Evolutionary conservation across 2,329 filamentous ascomycete genomes (phyloP).

Genomic region (Colletotrichum lindemuthianum): DNA sequence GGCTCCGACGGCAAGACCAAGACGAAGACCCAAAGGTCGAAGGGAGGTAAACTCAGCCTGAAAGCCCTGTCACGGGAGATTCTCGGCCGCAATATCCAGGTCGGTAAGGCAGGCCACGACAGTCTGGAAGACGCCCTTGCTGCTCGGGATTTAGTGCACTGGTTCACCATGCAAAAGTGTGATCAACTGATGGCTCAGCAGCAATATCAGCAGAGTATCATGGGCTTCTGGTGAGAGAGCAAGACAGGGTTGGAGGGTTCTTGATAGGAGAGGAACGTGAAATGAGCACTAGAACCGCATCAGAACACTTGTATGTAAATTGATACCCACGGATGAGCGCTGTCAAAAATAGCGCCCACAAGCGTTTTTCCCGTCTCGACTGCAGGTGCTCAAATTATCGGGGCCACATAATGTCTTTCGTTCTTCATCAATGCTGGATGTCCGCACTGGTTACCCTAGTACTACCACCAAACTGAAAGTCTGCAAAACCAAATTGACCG

Average conservation of each 20-base stretch:
- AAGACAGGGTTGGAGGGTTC: background rate
- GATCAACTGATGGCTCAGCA: background rate
- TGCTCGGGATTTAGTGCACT: constrained; percentile 52
- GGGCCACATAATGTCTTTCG: too few relatives aligned
- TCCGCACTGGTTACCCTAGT: constrained; percentile 1
- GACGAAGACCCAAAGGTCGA: constrained; percentile 32
- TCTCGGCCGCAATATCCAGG: constrained; percentile 52
- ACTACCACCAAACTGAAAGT: constrained; percentile 6
- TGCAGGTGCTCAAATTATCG: too few relatives aligned
- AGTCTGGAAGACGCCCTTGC: constrained; percentile 58
- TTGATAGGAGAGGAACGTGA: background rate
- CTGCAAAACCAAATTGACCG: background rate
- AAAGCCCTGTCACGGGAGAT: constrained; percentile 50
- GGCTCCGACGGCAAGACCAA: constrained; percentile 23
- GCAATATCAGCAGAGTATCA: too few relatives aligned
- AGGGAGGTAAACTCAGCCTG: constrained; percentile 39
- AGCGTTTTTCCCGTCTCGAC: too few relatives aligned
- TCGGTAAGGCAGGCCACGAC: constrained; percentile 49
- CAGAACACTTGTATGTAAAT: too few relatives aligned
- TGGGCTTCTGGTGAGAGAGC: constrained; percentile 14
- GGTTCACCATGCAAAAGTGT: constrained; percentile 43
- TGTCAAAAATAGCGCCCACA: too few relatives aligned
- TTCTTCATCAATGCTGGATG: background rate
- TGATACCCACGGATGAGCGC: too few relatives aligned
- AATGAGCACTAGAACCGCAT: too few relatives aligned